Conservation (phyloP, 2,329 filamentous ascomycete genomes). For the Chaetomium sp. region DNA sequence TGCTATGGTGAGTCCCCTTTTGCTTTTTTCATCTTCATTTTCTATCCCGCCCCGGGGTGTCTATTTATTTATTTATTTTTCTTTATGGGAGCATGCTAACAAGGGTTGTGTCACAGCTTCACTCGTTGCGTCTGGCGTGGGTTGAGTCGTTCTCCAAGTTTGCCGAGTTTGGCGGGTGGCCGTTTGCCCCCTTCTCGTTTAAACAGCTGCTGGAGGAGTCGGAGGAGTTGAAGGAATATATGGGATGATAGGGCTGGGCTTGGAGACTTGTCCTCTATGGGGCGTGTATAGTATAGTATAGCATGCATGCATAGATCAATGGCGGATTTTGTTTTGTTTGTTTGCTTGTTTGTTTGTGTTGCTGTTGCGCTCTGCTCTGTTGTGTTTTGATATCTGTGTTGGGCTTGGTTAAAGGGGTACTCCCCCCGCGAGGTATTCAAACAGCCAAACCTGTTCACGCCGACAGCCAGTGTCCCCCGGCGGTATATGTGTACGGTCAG, state of each 20-base stretch:
- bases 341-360: background rate
- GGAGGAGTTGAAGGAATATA: constrained; percentile 59
- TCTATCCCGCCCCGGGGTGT: background rate
- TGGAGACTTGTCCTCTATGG: background rate
- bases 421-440: background rate
- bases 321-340: background rate
- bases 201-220: constrained; percentile 82
- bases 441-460: background rate
- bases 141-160: constrained; percentile 98
- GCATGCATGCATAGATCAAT: constrained; percentile 24
- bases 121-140: constrained; percentile 84
- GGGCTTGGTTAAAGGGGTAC: background rate
- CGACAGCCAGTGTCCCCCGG: background rate
- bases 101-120: constrained; percentile 30
- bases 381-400: background rate
- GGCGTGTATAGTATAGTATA: constrained; percentile 9
- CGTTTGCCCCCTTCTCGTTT: constrained; percentile 90
- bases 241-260: constrained; percentile 41
- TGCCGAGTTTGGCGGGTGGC: constrained; percentile 85
- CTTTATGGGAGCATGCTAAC: background rate
- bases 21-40: too few species aligned
- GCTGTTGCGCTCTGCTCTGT: background rate
- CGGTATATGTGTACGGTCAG: background rate
- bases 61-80: background rate
- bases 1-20: constrained; percentile 64